Percentiles rank a stretch among this genome's conserved stretches.
phyloP scores from a whole-genome alignment of 805 yeast genomes.

The Metschnikowia colocasiae region DNA sequence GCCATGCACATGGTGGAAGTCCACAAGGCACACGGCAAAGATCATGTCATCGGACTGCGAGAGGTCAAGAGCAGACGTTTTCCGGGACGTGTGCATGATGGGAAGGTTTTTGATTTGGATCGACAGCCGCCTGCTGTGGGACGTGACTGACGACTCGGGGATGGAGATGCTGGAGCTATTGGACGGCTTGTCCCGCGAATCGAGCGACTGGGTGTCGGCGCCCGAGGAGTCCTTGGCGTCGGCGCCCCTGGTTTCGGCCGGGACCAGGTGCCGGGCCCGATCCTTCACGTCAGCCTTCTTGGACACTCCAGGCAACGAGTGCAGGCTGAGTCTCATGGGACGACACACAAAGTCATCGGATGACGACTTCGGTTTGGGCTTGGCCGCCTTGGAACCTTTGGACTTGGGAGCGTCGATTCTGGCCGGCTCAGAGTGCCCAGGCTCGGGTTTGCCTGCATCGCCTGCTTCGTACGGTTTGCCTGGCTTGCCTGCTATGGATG shows the following conservation, averaged over 20 bases:
- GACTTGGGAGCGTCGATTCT: not conserved
- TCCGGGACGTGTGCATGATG: constrained; percentile 19
- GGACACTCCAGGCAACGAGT: not conserved
- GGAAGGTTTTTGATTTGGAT: constrained; percentile 39
- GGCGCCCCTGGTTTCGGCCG: not conserved
- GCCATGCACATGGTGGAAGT: constrained; percentile 88
- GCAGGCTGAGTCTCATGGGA: constrained; percentile 32
- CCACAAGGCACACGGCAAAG: constrained; percentile 84
- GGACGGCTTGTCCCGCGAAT: not conserved
- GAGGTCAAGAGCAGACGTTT: constrained; percentile 26
- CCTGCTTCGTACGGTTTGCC: too few species aligned
- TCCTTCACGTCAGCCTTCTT: not conserved
- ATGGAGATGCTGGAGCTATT: constrained; percentile 2
- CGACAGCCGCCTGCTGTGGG: constrained; percentile 17
- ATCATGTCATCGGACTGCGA: constrained; percentile 41
- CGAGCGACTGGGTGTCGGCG: not conserved
- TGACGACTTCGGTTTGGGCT: not conserved
- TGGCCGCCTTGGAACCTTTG: not conserved
- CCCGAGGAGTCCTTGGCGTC: not conserved
- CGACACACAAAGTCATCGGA: constrained; percentile 36
- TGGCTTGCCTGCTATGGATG: too few species aligned
- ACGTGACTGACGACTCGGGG: not conserved
- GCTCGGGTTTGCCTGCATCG: too few species aligned
- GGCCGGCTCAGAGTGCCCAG: too few species aligned
- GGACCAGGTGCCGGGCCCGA: not conserved